Evolutionary conservation across 176 grass and related monocot genomes (phyloP), one percentile per base, ranked within the genome.

Genomic region (Tillandsia leiboldiana): DNA sequence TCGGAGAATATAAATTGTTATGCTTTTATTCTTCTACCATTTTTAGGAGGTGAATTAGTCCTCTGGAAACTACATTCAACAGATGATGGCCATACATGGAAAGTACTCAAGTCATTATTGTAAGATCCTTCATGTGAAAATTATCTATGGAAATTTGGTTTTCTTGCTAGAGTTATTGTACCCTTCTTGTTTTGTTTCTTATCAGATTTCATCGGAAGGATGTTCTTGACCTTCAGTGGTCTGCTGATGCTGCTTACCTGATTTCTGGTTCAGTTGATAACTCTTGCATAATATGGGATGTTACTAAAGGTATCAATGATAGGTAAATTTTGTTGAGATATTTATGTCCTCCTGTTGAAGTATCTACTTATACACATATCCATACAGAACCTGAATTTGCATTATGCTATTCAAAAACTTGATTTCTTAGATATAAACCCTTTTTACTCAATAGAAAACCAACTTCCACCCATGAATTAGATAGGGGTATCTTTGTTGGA

Each of bases 181-280:
- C 71, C 79, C 58, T 78, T 24, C 64, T 71, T 50, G 54, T 50
- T 14, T 63, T 12, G 24, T 50, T 74, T 83, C 48, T 70, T 59
- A 78, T 48, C n/a, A 99, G 94, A 57, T 97, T 92, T 85, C 93
- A 97, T 79, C 80, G 84, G 54, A 96, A 92, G 77, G 94, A 97
- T 50, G 86, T 97, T 73, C 94, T 97, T 77, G 94, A 99, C 72
- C 89, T 99, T 5, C 86, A 99, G 66, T 99, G 94, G 94, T 90
- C 84, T 14, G 76, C 80, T 26, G 80, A 99, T 67, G 79, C 88
- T 4, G 67, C 79, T 66, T 82, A 73, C 74, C 70, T 96, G 62
- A 87, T 96, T 85, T 92, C 93, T 59, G 86, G 88, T 28, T 96
- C 93, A 70, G 84, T 99, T 73, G 94, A 99, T 71, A 99, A 99